Evolutionary conservation across 768 basidiomycete species (phyloP).

Genomic region (Hemileccinum rubropunctum): DNA sequence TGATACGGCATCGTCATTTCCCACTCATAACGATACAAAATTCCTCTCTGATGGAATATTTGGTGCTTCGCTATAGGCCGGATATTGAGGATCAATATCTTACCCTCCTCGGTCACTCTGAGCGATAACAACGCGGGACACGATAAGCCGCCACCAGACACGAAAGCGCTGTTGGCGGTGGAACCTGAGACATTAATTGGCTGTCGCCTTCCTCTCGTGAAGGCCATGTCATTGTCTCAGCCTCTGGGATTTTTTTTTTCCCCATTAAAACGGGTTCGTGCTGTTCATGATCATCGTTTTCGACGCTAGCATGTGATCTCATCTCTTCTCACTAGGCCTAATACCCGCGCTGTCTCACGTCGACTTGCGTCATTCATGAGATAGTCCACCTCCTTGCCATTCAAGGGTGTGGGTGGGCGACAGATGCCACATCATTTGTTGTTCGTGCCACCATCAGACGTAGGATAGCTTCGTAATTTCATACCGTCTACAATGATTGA

Average conservation of each 20-base stretch:
- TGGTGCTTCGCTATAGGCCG: not conserved
- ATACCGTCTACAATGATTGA: constrained; percentile 3
- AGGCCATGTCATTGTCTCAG: not conserved
- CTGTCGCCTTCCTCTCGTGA: too few relatives aligned
- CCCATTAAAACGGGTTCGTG: not conserved
- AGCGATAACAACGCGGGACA: not conserved
- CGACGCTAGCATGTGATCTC: constrained; percentile 1
- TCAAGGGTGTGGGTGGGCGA: constrained; percentile 12
- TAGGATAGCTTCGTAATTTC: constrained; percentile 14
- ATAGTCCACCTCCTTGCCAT: constrained; percentile 6
- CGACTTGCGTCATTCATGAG: not conserved
- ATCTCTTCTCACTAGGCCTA: constrained; percentile 4
- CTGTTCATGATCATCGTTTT: constrained; percentile 27
- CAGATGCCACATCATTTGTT: constrained; percentile 7
- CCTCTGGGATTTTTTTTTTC: not conserved
- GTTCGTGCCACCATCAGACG: constrained; percentile 9
- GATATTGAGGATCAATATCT: constrained; percentile 3
- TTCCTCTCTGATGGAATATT: not conserved
- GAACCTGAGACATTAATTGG: too few relatives aligned
- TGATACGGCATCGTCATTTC: constrained; percentile 15
- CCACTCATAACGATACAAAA: constrained; percentile 2
- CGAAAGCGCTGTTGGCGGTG: too few relatives aligned
- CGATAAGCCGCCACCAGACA: not conserved
- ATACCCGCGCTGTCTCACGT: constrained; percentile 9
- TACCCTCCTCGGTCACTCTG: not conserved